These are phyloP conservation scores for Taiozyma sp. DNA, from an alignment of 1,139 yeast species.

Conservation along the genomic window DNA sequence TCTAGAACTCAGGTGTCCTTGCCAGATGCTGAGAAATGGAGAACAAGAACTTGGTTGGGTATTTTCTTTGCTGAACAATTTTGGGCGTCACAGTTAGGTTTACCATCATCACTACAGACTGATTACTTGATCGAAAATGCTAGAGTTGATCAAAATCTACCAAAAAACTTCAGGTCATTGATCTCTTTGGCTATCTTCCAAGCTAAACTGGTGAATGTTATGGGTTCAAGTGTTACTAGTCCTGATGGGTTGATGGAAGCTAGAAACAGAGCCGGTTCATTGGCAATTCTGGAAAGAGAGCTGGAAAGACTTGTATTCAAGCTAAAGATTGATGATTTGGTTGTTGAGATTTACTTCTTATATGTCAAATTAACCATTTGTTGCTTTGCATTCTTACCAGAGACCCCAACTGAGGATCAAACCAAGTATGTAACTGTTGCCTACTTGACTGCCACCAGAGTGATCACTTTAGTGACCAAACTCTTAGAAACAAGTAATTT, in stretches of 20 bases:
- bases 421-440: conserved; percentile 80
- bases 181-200: conserved; percentile 77
- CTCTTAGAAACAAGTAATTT: conserved; percentile 62
- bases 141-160: conserved; percentile 59
- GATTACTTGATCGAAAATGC: conserved; percentile 82
- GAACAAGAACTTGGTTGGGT: conserved; percentile 90
- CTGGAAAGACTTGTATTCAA: conserved; percentile 64
- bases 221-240: conserved; percentile 85
- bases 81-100: conserved; percentile 83
- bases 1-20: conserved; percentile 84
- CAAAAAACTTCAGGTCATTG: conserved; percentile 66
- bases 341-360: conserved; percentile 74
- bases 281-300: conserved; percentile 72
- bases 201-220: conserved; percentile 73
- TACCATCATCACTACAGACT: conserved; percentile 83
- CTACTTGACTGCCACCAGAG: conserved; percentile 73
- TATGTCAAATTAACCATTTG: conserved; percentile 80
- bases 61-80: conserved; percentile 85
- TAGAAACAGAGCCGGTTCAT: conserved; percentile 71
- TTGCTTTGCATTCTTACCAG: conserved; percentile 88
- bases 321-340: conserved; percentile 54
- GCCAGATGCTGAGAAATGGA: conserved; percentile 91
- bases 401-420: conserved; percentile 85
- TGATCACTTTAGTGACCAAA: conserved; percentile 72
- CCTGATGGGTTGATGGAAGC: conserved; percentile 92